Percentiles rank a stretch among this genome's conserved stretches.
Conservation (phyloP, 768 basidiomycete species). For the Hebeloma cylindrosporum region DNA sequence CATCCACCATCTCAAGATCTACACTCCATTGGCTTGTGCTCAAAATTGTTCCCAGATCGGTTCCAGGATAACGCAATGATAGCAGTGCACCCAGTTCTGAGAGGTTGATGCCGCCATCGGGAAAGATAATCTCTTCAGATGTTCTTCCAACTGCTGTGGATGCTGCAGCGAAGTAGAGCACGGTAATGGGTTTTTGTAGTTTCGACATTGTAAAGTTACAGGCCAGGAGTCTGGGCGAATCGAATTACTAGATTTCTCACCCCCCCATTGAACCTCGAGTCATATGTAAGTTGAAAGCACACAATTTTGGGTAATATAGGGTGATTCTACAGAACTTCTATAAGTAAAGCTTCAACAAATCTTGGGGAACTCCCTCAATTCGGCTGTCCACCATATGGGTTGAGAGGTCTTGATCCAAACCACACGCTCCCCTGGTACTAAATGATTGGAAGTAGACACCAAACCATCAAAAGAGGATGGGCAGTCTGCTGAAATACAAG, state of each 20-base stretch:
- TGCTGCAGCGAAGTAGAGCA: conserved; percentile 64
- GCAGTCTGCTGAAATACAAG: conserved; percentile 43
- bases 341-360: not conserved
- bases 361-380: conserved; percentile 43
- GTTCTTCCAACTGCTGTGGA: conserved; percentile 67
- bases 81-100: conserved; percentile 51
- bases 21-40: conserved; percentile 74
- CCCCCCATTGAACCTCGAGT: too few relatives aligned
- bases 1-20: conserved; percentile 75
- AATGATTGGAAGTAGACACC: conserved; percentile 92
- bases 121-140: conserved; percentile 53
- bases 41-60: conserved; percentile 52
- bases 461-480: conserved; percentile 81
- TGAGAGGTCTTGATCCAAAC: conserved; percentile 77
- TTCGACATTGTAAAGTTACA: conserved; percentile 23
- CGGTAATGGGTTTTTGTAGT: conserved; percentile 33
- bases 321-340: too few relatives aligned
- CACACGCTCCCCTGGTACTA: conserved; percentile 60
- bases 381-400: conserved; percentile 91
- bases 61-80: conserved; percentile 52
- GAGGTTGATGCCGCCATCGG: conserved; percentile 45
- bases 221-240: not conserved
- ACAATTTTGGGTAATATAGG: too few relatives aligned
- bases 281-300: too few relatives aligned
- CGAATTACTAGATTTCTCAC: not conserved